Conservation (phyloP, 306 rosid species). For the Gynostemma pentaphyllum region DNA sequence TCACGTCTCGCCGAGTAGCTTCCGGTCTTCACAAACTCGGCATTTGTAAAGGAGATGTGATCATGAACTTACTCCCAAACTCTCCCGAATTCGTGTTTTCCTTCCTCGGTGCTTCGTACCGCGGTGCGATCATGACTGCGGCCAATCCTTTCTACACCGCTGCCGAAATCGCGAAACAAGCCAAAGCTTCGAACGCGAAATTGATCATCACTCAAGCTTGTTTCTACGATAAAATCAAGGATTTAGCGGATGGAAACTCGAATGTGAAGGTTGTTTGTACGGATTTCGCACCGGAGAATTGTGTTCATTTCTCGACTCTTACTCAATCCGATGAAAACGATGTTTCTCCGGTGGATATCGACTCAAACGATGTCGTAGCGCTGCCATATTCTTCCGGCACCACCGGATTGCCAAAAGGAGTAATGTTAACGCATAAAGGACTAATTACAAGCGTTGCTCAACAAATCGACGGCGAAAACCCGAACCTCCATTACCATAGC, state of each 20-base stretch:
- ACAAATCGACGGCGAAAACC: conserved; percentile 80
- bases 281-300: conserved; percentile 21
- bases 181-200: conserved; percentile 42
- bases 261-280: conserved; percentile 23
- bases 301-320: conserved; percentile 42
- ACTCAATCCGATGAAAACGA: conserved; percentile 17
- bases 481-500: conserved; percentile 35
- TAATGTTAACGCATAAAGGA: conserved; percentile 77
- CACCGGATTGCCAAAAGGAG: conserved; percentile 71
- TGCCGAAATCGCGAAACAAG: conserved; percentile 47
- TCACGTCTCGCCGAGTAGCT: conserved; percentile 32
- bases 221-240: conserved; percentile 48
- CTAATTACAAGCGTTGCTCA: conserved; percentile 56
- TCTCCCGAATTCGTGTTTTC: conserved; percentile 59
- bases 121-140: conserved; percentile 47
- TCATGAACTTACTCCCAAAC: conserved; percentile 62
- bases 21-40: conserved; percentile 37
- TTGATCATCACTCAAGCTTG: conserved; percentile 33
- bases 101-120: conserved; percentile 47
- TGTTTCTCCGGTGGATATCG: conserved; percentile 18
- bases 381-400: conserved; percentile 81
- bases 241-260: not conserved
- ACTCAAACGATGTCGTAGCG: conserved; percentile 42
- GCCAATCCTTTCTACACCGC: conserved; percentile 65
- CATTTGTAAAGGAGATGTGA: conserved; percentile 32